A percentile compares a stretch with the other conserved stretches of the same genome.
Conservation (phyloP, 139 green algal genomes). For the Zygnema circumcarinatum region DNA sequence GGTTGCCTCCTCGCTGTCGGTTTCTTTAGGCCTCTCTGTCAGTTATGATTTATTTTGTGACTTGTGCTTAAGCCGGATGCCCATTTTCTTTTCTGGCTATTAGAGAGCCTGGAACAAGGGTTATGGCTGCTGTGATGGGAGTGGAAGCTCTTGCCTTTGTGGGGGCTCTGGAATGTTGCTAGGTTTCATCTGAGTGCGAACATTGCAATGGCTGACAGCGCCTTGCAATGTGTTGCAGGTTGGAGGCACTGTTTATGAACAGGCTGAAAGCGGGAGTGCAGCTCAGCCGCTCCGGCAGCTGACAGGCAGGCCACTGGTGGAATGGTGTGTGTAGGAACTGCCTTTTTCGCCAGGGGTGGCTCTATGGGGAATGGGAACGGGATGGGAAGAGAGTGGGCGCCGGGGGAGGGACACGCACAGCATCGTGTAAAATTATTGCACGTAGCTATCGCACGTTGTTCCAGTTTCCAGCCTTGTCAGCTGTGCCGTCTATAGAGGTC, state of each 20-base stretch:
- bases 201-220: background rate
- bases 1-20: too few relatives aligned
- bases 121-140: too few relatives aligned
- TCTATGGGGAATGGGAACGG: background rate
- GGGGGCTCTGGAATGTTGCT: too few relatives aligned
- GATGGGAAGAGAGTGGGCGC: background rate
- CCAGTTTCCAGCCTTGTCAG: too few relatives aligned
- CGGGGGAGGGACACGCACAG: background rate
- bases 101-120: too few relatives aligned
- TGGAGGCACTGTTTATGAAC: background rate
- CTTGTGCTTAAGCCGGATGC: too few relatives aligned
- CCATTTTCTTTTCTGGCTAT: too few relatives aligned
- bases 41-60: too few relatives aligned
- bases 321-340: background rate
- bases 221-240: background rate
- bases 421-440: background rate
- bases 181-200: too few relatives aligned
- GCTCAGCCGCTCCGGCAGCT: background rate
- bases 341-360: background rate
- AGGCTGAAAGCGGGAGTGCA: background rate
- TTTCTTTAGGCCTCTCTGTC: too few relatives aligned
- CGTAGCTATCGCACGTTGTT: conserved; percentile 3
- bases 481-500: too few relatives aligned
- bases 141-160: too few relatives aligned
- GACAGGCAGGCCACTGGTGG: background rate